Percentiles rank a stretch among this genome's conserved stretches.
Conservation (phyloP, 164 flowering plant genomes). For the Nymphaea thermarum region DNA sequence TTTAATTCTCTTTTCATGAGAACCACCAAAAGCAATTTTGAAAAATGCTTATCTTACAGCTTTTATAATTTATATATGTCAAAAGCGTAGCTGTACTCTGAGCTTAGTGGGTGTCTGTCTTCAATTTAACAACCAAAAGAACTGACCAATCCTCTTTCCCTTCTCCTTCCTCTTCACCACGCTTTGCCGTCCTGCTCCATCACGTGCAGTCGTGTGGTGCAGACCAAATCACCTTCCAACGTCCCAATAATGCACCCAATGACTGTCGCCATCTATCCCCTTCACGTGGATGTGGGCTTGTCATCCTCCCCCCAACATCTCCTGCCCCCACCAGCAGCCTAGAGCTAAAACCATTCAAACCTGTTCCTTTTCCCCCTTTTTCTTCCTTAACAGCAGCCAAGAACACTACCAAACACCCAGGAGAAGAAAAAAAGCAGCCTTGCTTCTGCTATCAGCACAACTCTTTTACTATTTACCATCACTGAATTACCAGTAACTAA, state of each 20-base stretch:
- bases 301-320: not conserved
- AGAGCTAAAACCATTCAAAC: too few relatives aligned
- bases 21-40: not conserved
- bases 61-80: too few relatives aligned
- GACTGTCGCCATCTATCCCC: not conserved
- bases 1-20: not conserved
- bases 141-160: too few relatives aligned
- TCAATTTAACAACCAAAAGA: too few relatives aligned
- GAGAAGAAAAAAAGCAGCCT: too few relatives aligned
- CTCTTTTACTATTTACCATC: too few relatives aligned
- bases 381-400: too few relatives aligned
- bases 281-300: not conserved
- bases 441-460: too few relatives aligned
- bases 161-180: not conserved
- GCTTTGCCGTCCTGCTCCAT: not conserved
- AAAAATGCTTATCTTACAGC: not conserved
- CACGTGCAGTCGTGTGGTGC: not conserved
- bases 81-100: not conserved
- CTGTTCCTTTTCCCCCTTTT: too few relatives aligned
- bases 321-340: not conserved
- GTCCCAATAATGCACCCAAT: not conserved
- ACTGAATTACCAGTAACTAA: too few relatives aligned
- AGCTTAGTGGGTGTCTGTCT: not conserved
- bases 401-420: too few relatives aligned
- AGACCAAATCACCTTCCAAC: not conserved